Percentiles rank a stretch among this genome's conserved stretches.
These are phyloP conservation scores for Aspergillus fischeri DNA, from an alignment of 2,329 filamentous ascomycete species.

Conservation along the genomic window DNA sequence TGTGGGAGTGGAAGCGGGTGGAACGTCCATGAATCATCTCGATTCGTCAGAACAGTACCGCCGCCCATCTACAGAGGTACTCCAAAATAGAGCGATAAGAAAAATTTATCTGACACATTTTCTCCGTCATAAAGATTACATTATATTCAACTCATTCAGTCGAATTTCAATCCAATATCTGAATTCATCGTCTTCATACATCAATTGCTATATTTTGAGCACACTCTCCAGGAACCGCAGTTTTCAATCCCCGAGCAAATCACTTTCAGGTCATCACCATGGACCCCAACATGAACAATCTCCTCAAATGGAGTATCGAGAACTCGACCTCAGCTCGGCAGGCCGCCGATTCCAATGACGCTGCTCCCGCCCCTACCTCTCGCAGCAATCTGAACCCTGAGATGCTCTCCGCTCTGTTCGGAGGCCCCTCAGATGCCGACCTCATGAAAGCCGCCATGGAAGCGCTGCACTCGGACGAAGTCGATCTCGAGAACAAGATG, in stretches of 20 bases:
- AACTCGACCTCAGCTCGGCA: constrained; percentile 48
- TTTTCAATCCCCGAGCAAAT: constrained; percentile 8
- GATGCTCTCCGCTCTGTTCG: constrained; percentile 69
- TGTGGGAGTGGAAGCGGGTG: not conserved
- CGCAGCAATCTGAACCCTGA: constrained; percentile 60
- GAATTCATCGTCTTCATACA: not conserved
- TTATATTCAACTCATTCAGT: not conserved
- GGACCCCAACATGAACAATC: constrained; percentile 66
- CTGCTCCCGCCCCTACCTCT: constrained; percentile 26
- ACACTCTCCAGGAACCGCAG: no score
- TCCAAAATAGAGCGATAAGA: not conserved
- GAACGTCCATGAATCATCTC: not conserved
- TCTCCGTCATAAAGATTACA: not conserved
- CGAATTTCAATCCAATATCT: not conserved
- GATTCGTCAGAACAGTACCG: not conserved
- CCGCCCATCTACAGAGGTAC: not conserved
- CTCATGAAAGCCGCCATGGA: constrained; percentile 84
- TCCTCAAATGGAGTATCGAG: constrained; percentile 74
- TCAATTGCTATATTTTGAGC: not conserved
- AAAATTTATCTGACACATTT: not conserved
- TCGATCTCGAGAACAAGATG: constrained; percentile 70
- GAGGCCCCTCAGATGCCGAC: constrained; percentile 84
- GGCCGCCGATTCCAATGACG: constrained; percentile 32
- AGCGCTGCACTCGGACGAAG: constrained; percentile 63
- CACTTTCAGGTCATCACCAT: constrained; percentile 33